Percentiles rank a stretch among this genome's conserved stretches.
Evolutionary conservation across 2,329 filamentous ascomycete genomes (phyloP).

Genomic region (Fusarium pseudograminearum): DNA sequence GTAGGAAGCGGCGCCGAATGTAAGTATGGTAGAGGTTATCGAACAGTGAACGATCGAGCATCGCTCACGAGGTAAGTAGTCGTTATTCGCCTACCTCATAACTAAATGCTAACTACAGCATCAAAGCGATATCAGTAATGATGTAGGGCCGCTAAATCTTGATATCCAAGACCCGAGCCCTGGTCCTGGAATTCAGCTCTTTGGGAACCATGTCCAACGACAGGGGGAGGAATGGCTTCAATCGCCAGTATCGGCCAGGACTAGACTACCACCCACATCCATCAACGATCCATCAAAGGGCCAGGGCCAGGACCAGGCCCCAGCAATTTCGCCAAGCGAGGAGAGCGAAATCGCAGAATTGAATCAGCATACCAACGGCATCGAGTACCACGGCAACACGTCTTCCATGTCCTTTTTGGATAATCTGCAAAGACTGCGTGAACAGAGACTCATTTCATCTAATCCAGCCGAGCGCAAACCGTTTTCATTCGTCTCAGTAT

Average conservation of each 20-base stretch:
- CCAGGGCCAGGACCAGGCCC: neutral
- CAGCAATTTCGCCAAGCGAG: neutral
- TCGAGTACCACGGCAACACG: slow-evolving; percentile 12
- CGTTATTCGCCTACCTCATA: accelerated
- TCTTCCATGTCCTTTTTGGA: slow-evolving; percentile 14
- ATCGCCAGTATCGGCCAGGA: neutral
- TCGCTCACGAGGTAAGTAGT: neutral
- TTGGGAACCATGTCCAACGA: neutral
- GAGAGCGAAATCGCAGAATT: slow-evolving; percentile 17
- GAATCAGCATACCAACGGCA: slow-evolving; percentile 10
- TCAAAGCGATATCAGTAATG: neutral
- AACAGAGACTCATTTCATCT: neutral
- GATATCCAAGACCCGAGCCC: neutral
- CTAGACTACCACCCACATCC: neutral
- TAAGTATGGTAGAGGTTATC: slow-evolving; percentile 15
- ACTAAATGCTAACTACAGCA: neutral
- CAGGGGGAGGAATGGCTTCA: neutral
- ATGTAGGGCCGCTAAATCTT: neutral
- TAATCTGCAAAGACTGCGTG: slow-evolving; percentile 1
- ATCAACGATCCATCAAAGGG: neutral
- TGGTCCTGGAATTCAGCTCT: neutral
- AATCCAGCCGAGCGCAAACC: neutral
- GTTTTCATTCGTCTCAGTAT: slow-evolving; percentile 5
- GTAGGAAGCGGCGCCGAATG: slow-evolving; percentile 8
- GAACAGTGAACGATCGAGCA: neutral